Evolutionary conservation across 225 moss, liverwort and hornwort species (phyloP).

Genomic region (Sphagnum tenellum): DNA sequence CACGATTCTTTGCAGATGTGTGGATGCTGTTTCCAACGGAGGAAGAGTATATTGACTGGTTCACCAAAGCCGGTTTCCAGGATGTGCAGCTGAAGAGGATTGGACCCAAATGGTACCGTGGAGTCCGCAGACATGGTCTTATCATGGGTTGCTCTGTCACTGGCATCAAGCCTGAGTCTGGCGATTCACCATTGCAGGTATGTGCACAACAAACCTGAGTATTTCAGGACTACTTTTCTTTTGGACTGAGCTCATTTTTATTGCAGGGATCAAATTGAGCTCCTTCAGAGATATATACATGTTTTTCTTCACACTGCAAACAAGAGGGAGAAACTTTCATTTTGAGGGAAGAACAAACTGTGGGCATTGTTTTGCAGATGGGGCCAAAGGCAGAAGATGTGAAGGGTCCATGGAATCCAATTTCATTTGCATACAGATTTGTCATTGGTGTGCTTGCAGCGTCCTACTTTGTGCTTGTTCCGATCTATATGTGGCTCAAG

Average conservation of each 20-base stretch:
- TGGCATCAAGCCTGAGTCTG: slow-evolving; percentile 74
- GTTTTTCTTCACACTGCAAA: too few relatives aligned
- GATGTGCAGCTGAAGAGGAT: slow-evolving; percentile 95
- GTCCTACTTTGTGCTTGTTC: slow-evolving; percentile 71
- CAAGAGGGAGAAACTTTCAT: too few relatives aligned
- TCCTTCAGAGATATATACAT: too few relatives aligned
- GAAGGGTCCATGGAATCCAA: slow-evolving; percentile 70
- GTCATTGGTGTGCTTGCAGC: slow-evolving; percentile 62
- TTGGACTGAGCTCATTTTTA: too few relatives aligned
- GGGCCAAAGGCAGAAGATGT: slow-evolving; percentile 91
- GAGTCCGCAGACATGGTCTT: slow-evolving; percentile 91
- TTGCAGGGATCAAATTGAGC: too few relatives aligned
- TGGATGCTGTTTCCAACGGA: slow-evolving; percentile 99
- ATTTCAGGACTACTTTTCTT: too few relatives aligned
- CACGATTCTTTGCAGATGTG: slow-evolving; percentile 81
- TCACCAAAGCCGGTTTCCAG: slow-evolving; percentile 88
- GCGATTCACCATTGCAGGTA: slow-evolving; percentile 84
- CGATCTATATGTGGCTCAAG: slow-evolving; percentile 97
- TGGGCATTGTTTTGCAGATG: slow-evolving; percentile 30
- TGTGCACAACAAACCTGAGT: too few relatives aligned
- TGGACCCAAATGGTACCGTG: slow-evolving; percentile 96
- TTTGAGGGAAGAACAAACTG: too few relatives aligned
- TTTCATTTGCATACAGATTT: slow-evolving; percentile 83
- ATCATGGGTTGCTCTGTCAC: slow-evolving; percentile 99
- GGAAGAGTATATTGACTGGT: slow-evolving; percentile 90